Percentiles rank a stretch among this genome's conserved stretches.
Evolutionary conservation across 1,284 basidiomycete species (phyloP).

Genomic region (Cystobasidiaceae sp.): DNA sequence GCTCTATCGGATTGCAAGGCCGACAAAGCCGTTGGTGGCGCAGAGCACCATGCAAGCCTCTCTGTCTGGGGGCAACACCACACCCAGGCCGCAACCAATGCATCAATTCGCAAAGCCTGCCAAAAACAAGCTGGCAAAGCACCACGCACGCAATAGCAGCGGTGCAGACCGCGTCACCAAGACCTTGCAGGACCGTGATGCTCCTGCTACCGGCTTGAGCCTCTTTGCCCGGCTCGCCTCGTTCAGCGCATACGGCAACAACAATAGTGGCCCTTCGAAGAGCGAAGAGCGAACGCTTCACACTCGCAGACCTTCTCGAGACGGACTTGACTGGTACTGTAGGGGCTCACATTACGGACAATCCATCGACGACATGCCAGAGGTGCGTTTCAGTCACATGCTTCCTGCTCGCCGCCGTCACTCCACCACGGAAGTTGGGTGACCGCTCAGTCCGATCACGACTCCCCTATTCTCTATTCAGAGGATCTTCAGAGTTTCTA

Average conservation of each 20-base stretch:
- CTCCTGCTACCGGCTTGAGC: not conserved
- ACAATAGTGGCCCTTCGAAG: conserved; percentile 10
- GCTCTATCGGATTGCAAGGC: too few species aligned
- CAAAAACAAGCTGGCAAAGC: conserved; percentile 9
- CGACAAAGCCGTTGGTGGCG: too few species aligned
- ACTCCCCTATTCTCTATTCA: too few species aligned
- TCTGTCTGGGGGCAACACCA: not conserved
- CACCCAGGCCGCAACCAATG: too few species aligned
- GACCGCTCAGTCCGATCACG: too few species aligned
- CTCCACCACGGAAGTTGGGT: too few species aligned
- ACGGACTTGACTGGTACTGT: conserved; percentile 22
- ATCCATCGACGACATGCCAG: not conserved
- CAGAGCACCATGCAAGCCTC: conserved; percentile 13
- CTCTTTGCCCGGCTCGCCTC: conserved; percentile 7
- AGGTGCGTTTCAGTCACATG: conserved; percentile 4
- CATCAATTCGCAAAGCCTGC: conserved; percentile 16
- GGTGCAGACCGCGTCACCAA: not conserved
- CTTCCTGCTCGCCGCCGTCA: not conserved
- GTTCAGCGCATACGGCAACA: conserved; percentile 6
- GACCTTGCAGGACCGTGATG: not conserved
- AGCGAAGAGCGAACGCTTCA: not conserved
- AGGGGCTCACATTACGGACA: not conserved
- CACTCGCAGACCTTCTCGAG: not conserved
- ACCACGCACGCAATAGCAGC: not conserved
- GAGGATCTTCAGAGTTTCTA: too few species aligned